A percentile compares a stretch with the other conserved stretches of the same genome.
Evolutionary conservation across 2,329 filamentous ascomycete genomes (phyloP).

Genomic region (Aspergillus udagawae): DNA sequence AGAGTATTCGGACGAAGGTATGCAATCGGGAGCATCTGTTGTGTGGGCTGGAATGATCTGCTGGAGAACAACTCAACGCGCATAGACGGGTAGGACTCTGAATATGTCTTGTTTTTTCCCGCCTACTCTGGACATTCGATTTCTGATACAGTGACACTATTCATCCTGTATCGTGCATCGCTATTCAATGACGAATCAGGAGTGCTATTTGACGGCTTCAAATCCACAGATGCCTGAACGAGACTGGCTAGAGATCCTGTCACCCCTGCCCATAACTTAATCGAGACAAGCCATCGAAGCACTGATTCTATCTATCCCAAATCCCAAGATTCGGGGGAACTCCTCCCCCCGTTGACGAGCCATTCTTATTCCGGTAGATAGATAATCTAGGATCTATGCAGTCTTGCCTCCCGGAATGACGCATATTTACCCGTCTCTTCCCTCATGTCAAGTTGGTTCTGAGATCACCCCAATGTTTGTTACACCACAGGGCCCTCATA

Average conservation of each 20-base stretch:
- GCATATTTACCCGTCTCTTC: conserved; percentile 10
- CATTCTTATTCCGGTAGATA: conserved; percentile 11
- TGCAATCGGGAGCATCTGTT: background rate
- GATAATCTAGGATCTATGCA: conserved; percentile 8
- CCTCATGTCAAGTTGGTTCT: conserved; percentile 3
- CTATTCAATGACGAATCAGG: background rate
- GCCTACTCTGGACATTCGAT: background rate
- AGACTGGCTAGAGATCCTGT: conserved; percentile 3
- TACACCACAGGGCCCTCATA: conserved; percentile 1
- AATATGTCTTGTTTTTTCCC: background rate
- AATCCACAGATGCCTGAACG: background rate
- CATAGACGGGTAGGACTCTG: background rate
- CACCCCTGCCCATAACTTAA: conserved; percentile 8
- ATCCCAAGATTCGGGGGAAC: conserved; percentile 7
- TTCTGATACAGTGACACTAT: background rate
- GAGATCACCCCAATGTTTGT: conserved; percentile 2
- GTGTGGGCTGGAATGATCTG: background rate
- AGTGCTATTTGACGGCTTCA: background rate
- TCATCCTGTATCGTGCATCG: background rate
- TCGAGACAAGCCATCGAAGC: conserved; percentile 9
- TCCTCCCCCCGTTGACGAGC: conserved; percentile 4
- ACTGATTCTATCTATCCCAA: conserved; percentile 13
- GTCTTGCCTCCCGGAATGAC: background rate
- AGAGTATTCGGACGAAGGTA: background rate
- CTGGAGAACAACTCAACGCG: background rate